phyloP scores from a whole-genome alignment of 208 protist genomes.

The Polymyxa betae region DNA sequence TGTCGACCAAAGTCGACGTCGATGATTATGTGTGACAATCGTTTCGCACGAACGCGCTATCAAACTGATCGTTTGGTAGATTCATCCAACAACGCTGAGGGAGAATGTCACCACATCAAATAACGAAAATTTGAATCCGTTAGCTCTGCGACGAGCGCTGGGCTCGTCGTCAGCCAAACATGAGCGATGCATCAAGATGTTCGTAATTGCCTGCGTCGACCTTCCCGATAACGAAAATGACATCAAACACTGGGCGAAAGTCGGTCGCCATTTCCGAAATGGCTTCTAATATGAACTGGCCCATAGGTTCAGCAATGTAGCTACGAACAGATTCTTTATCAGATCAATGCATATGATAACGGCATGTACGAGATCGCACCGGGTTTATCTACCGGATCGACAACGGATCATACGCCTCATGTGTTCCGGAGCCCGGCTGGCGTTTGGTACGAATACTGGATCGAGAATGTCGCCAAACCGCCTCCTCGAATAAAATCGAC shows the following conservation, averaged over 20 bases:
- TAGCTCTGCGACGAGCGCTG: neutral
- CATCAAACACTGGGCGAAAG: constrained; percentile 27
- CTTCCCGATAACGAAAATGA: constrained; percentile 25
- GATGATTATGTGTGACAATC: constrained; percentile 6
- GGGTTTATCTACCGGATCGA: neutral
- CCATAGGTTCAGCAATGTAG: constrained; percentile 15
- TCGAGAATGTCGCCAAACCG: constrained; percentile 4
- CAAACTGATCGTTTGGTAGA: neutral
- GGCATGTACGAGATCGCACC: constrained; percentile 13
- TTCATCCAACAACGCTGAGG: constrained; percentile 27
- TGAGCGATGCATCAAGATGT: constrained; percentile 17
- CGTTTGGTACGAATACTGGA: constrained; percentile 51
- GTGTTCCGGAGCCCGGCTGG: constrained; percentile 33
- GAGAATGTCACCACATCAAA: constrained; percentile 25
- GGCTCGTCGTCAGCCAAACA: neutral
- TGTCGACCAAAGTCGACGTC: constrained; percentile 33
- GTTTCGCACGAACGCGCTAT: neutral
- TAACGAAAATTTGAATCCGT: neutral
- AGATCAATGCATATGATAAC: neutral
- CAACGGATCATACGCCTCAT: neutral
- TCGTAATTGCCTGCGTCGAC: constrained; percentile 28
- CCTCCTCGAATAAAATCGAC: too few species aligned
- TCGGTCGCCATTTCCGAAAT: neutral
- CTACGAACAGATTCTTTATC: constrained; percentile 26
- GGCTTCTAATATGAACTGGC: neutral